Percentiles rank a stretch among this genome's conserved stretches.
phyloP scores from a whole-genome alignment of 441 rosid species.

The Jatropha podagrica region DNA sequence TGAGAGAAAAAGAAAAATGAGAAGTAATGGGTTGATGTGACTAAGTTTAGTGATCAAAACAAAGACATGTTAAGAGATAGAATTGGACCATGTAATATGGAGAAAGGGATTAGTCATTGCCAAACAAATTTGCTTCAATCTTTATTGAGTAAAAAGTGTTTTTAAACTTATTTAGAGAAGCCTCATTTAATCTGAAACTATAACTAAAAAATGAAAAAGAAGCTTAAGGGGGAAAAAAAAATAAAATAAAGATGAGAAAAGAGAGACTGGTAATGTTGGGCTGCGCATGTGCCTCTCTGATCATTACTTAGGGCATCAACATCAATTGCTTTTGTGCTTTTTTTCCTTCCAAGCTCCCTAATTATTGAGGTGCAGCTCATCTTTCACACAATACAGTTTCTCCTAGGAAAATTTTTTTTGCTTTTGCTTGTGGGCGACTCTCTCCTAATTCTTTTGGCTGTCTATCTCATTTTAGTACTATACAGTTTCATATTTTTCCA shows the following conservation, averaged over 20 bases:
- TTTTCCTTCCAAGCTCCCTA: constrained; percentile 33
- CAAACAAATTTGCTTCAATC: too few species aligned
- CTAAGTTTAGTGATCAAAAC: constrained; percentile 46
- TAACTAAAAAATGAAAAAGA: not conserved
- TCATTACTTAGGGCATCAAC: constrained; percentile 42
- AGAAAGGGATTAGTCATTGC: constrained; percentile 3
- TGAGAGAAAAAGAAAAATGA: constrained; percentile 15
- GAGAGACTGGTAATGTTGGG: constrained; percentile 37
- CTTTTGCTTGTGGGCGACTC: constrained; percentile 25
- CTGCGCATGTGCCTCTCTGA: constrained; percentile 58
- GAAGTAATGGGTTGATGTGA: constrained; percentile 42
- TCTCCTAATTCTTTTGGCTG: constrained; percentile 11
- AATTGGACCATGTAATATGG: constrained; percentile 44
- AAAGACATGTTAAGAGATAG: constrained; percentile 36
- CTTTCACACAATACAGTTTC: constrained; percentile 20
- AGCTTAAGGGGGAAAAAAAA: not conserved
- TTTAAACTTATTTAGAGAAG: too few species aligned
- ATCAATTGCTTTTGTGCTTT: constrained; percentile 37
- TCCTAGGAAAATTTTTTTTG: constrained; percentile 16
- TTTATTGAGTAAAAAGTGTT: too few species aligned
- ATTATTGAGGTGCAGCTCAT: constrained; percentile 48
- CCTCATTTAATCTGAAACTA: too few species aligned
- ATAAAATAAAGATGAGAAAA: constrained; percentile 11
- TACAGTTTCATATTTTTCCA: not conserved
- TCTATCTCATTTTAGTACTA: not conserved